A percentile compares a stretch with the other conserved stretches of the same genome.
Conservation (phyloP, 441 rosid species). For the Corymbia calophylla region DNA sequence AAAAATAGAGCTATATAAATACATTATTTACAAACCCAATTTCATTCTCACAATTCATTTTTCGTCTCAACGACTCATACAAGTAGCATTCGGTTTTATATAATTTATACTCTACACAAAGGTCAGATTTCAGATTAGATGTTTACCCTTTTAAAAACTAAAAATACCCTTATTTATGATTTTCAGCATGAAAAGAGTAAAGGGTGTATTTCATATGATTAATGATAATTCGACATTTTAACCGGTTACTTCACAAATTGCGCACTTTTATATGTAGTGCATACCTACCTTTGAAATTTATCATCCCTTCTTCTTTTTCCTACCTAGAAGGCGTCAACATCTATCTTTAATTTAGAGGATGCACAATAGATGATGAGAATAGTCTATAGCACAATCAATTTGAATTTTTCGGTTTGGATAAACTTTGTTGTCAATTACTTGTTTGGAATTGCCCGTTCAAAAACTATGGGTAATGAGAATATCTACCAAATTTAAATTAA, state of each 20-base stretch:
- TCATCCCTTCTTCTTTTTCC: neutral
- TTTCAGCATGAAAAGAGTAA: neutral
- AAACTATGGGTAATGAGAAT: neutral
- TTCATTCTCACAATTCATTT: neutral
- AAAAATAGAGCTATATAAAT: neutral
- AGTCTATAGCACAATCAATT: neutral
- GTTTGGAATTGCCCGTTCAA: neutral
- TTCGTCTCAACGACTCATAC: neutral
- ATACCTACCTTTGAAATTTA: neutral
- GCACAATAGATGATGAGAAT: neutral
- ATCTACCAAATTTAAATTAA: neutral
- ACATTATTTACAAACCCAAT: too few relatives aligned
- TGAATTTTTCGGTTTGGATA: neutral
- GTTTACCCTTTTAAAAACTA: neutral
- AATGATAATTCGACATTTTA: neutral
- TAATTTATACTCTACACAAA: neutral
- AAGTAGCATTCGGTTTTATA: neutral
- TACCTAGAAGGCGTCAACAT: neutral
- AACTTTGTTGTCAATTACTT: neutral
- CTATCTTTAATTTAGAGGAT: neutral
- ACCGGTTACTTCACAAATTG: too few relatives aligned
- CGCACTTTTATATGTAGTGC: too few relatives aligned
- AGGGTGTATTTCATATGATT: neutral
- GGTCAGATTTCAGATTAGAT: neutral
- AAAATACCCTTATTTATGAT: neutral